Evolutionary conservation across 495 filamentous ascomycete species (phyloP).

Genomic region (Aspergillus campestris): DNA sequence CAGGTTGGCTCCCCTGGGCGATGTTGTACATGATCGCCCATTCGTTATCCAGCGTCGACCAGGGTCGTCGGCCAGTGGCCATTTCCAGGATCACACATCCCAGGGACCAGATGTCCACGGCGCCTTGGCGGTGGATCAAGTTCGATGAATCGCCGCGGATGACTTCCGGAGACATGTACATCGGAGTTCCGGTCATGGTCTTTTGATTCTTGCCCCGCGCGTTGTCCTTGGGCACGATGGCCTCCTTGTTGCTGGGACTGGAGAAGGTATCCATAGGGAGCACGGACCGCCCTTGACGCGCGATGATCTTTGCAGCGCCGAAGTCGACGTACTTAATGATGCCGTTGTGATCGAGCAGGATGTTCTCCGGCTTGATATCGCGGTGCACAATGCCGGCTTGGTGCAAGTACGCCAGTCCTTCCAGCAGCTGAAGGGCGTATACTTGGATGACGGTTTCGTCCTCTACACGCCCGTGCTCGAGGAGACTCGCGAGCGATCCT

Average conservation of each 20-base stretch:
- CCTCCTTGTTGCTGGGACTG: slow-evolving; percentile 29
- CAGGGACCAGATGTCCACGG: slow-evolving; percentile 96
- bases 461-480: slow-evolving; percentile 95
- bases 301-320: slow-evolving; percentile 94
- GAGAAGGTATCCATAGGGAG: slow-evolving; percentile 49
- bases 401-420: slow-evolving; percentile 92
- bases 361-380: slow-evolving; percentile 98
- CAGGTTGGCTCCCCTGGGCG: slow-evolving; percentile 86
- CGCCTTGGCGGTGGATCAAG: slow-evolving; percentile 57
- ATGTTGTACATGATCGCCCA: slow-evolving; percentile 99
- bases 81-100: slow-evolving; percentile 97
- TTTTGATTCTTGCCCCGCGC: slow-evolving; percentile 59
- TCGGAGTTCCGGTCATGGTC: slow-evolving; percentile 94
- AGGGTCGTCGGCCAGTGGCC: slow-evolving; percentile 90
- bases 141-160: slow-evolving; percentile 69
- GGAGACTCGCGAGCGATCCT: slow-evolving; percentile 78
- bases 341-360: slow-evolving; percentile 93
- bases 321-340: slow-evolving; percentile 99
- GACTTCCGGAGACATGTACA: slow-evolving; percentile 99
- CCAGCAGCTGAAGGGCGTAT: slow-evolving; percentile 90
- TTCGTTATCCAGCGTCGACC: slow-evolving; percentile 97
- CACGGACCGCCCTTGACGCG: slow-evolving; percentile 83
- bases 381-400: slow-evolving; percentile 84
- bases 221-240: slow-evolving; percentile 23
- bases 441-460: slow-evolving; percentile 98